Percentiles rank a stretch among this genome's conserved stretches.
phyloP scores from a whole-genome alignment of 2,329 filamentous ascomycete genomes.

The Aspergillus brasiliensis region DNA sequence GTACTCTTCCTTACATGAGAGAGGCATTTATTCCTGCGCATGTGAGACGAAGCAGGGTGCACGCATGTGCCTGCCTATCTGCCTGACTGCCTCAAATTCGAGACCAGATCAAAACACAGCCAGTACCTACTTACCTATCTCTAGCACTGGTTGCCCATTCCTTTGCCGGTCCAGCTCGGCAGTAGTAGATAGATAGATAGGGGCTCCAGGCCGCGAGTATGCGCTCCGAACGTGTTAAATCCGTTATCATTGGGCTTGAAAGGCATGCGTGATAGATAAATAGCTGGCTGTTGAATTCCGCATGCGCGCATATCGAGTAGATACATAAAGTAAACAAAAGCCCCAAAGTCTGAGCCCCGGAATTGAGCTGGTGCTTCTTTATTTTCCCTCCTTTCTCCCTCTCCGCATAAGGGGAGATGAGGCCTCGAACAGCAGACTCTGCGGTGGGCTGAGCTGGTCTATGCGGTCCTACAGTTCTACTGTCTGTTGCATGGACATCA shows the following conservation, averaged over 20 bases:
- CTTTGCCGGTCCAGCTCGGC: neutral
- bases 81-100: neutral
- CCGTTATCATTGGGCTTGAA: conserved; percentile 2
- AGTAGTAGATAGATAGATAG: too few relatives aligned
- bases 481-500: too few relatives aligned
- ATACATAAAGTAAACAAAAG: neutral
- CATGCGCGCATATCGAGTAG: neutral
- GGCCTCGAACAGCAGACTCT: too few relatives aligned
- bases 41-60: neutral
- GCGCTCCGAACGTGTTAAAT: neutral
- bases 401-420: neutral
- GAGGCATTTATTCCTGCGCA: too few relatives aligned
- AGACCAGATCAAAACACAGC: too few relatives aligned
- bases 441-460: neutral
- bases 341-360: neutral
- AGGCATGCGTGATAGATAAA: neutral
- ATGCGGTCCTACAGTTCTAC: neutral
- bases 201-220: neutral
- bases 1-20: too few relatives aligned
- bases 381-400: neutral
- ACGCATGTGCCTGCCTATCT: neutral
- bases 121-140: too few relatives aligned
- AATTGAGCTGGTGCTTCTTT: neutral
- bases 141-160: too few relatives aligned
- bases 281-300: neutral